phyloP scores from a whole-genome alignment of 2,329 filamentous ascomycete species.

The Zasmidium citrigriseum region DNA sequence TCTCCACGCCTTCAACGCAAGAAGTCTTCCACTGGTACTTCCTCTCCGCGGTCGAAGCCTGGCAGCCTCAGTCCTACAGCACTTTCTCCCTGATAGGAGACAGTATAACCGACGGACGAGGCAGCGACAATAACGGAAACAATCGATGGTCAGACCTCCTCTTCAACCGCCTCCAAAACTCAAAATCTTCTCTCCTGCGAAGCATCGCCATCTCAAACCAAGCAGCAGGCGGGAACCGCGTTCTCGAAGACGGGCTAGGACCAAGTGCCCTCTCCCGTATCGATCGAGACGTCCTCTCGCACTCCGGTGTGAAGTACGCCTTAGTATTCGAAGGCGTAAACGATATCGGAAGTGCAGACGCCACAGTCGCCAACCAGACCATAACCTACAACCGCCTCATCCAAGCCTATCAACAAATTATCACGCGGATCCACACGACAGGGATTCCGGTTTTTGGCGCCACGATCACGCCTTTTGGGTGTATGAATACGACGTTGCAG shows the following conservation, averaged over 20 bases:
- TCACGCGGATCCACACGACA: constrained; percentile 54
- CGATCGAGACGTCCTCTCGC: constrained; percentile 63
- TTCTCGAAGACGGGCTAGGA: constrained; percentile 63
- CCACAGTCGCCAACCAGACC: constrained; percentile 48
- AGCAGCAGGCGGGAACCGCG: constrained; percentile 68
- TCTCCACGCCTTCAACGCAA: constrained; percentile 42
- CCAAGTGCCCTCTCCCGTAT: constrained; percentile 62
- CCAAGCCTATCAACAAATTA: constrained; percentile 61
- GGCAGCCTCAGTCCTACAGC: constrained; percentile 45
- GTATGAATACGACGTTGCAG: constrained; percentile 46
- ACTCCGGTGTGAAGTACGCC: constrained; percentile 59
- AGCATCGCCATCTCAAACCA: constrained; percentile 63
- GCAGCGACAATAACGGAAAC: constrained; percentile 60
- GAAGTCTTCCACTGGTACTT: constrained; percentile 58
- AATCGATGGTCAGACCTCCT: constrained; percentile 64
- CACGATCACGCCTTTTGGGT: constrained; percentile 66
- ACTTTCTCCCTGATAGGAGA: constrained; percentile 62
- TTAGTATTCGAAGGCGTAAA: constrained; percentile 71
- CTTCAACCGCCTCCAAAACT: constrained; percentile 52
- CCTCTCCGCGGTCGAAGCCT: constrained; percentile 59
- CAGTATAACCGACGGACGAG: constrained; percentile 66
- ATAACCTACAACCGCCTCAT: constrained; percentile 55
- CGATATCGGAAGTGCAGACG: constrained; percentile 60
- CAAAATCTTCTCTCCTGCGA: constrained; percentile 40
- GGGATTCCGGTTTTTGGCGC: constrained; percentile 62